These are phyloP conservation scores for Quercus agrifolia DNA, from an alignment of 306 rosid species.

Conservation along the genomic window DNA sequence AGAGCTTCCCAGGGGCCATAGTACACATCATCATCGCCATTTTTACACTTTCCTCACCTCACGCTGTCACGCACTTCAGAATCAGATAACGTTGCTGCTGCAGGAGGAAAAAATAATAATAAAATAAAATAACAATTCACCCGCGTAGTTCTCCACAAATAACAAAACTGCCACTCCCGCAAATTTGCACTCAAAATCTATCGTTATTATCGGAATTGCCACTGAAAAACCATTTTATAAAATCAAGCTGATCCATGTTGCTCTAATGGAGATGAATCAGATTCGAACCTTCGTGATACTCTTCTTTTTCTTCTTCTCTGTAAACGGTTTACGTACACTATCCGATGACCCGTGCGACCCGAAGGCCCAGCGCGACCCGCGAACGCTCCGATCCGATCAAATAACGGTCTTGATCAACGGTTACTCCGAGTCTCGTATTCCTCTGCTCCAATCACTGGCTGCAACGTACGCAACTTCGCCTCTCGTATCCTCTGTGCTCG, in stretches of 20 bases:
- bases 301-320: constrained; percentile 7
- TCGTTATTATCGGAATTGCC: neutral
- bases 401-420: constrained; percentile 84
- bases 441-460: constrained; percentile 69
- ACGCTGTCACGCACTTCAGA: neutral
- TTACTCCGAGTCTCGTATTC: constrained; percentile 69
- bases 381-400: constrained; percentile 45
- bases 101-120: too few relatives aligned
- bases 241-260: neutral
- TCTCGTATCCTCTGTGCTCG: constrained; percentile 58
- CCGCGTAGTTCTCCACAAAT: constrained; percentile 4
- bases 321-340: constrained; percentile 5
- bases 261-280: constrained; percentile 15
- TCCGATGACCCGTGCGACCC: constrained; percentile 36
- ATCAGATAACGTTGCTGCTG: constrained; percentile 12
- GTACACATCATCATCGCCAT: constrained; percentile 36
- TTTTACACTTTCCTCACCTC: neutral
- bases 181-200: neutral
- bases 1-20: constrained; percentile 11
- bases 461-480: constrained; percentile 61
- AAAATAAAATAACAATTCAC: neutral
- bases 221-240: neutral
- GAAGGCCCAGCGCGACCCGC: constrained; percentile 16
- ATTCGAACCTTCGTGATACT: neutral
- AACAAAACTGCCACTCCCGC: constrained; percentile 23